Conservation (phyloP, 768 basidiomycete species). For the Hydnum rufescens region DNA sequence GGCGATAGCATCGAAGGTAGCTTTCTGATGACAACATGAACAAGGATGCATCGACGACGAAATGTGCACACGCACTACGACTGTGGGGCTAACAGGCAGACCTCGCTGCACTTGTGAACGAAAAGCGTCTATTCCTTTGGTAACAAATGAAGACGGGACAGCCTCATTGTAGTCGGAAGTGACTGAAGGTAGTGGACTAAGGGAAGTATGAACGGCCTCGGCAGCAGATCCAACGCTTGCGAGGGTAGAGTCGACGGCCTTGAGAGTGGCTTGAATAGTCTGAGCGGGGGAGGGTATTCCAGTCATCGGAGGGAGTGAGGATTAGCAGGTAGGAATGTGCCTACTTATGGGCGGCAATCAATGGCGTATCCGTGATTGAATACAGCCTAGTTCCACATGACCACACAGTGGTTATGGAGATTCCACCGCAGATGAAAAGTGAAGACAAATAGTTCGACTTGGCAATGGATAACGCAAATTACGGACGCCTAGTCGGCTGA, state of each 20-base stretch:
- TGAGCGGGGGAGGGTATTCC: no score
- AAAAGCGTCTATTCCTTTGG: neutral
- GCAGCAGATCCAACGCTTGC: neutral
- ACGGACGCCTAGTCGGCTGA: no score
- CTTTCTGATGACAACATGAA: neutral
- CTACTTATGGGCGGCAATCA: no score
- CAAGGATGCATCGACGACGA: neutral
- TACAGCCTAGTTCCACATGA: no score
- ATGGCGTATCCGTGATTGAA: no score
- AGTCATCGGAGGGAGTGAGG: no score
- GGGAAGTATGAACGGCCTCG: neutral
- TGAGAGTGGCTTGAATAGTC: no score
- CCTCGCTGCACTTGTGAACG: neutral
- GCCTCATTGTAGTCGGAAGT: neutral
- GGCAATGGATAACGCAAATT: no score
- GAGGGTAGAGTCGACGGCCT: neutral
- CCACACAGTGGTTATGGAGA: no score
- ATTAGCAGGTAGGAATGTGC: no score
- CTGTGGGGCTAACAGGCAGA: neutral
- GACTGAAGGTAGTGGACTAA: neutral
- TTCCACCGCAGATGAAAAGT: no score
- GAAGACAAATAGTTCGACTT: no score
- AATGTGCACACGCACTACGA: neutral
- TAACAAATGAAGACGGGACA: neutral
- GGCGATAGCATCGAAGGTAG: neutral